Evolutionary conservation across 2,329 filamentous ascomycete genomes (phyloP).

Genomic region (Chaetomiaceae sp.): DNA sequence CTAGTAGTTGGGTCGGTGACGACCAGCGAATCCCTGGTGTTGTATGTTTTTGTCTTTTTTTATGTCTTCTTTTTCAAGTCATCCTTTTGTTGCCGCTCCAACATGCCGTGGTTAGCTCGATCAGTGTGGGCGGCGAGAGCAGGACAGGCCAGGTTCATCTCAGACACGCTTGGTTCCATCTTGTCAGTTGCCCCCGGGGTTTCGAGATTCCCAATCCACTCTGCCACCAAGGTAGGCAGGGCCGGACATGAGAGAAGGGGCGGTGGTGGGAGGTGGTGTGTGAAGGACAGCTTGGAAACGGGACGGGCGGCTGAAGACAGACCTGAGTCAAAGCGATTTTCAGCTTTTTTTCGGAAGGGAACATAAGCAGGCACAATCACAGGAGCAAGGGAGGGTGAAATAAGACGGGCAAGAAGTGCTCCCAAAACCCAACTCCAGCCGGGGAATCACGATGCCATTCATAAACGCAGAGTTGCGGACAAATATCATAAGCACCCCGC

Average conservation of each 20-base stretch:
- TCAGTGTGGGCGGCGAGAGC: too few species aligned
- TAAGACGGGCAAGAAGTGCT: not conserved
- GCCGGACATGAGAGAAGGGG: not conserved
- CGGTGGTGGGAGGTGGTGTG: not conserved
- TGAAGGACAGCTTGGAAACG: too few species aligned
- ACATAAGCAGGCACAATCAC: not conserved
- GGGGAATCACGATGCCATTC: slow-evolving; percentile 21
- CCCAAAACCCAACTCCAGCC: slow-evolving; percentile 15
- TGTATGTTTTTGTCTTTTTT: too few species aligned
- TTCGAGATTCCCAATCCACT: too few species aligned
- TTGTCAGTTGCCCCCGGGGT: too few species aligned
- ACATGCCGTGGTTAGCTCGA: not conserved
- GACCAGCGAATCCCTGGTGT: too few species aligned
- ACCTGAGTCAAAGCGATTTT: too few species aligned
- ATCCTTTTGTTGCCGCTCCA: not conserved
- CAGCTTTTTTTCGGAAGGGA: too few species aligned
- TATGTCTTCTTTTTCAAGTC: too few species aligned
- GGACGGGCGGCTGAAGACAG: too few species aligned
- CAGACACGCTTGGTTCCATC: too few species aligned
- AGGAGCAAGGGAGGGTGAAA: not conserved
- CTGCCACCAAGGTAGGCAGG: not conserved
- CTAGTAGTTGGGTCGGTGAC: too few species aligned
- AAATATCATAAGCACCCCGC: slow-evolving; percentile 13
- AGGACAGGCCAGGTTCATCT: not conserved
- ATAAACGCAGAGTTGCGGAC: slow-evolving; percentile 15